Evolutionary conservation across 768 basidiomycete species (phyloP).

Genomic region (Kwoniella sp.): DNA sequence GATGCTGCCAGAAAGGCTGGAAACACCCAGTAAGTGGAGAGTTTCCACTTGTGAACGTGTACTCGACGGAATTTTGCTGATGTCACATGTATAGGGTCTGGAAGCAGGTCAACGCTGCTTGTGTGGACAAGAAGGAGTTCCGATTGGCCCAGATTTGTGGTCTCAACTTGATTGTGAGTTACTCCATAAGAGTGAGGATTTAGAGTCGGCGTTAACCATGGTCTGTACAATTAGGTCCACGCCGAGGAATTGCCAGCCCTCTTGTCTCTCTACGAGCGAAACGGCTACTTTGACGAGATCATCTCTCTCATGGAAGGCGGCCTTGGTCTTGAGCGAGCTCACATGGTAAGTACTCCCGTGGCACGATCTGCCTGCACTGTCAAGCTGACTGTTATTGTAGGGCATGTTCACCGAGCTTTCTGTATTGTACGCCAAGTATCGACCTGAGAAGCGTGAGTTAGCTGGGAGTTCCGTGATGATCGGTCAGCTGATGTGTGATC

Average conservation of each 20-base stretch:
- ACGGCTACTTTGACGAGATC: slow-evolving; percentile 92
- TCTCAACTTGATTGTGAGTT: slow-evolving; percentile 95
- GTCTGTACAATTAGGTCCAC: slow-evolving; percentile 31
- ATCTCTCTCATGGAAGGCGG: slow-evolving; percentile 89
- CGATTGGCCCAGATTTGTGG: slow-evolving; percentile 98
- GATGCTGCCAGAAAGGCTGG: slow-evolving; percentile 99
- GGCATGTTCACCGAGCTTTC: slow-evolving; percentile 96
- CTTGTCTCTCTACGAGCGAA: slow-evolving; percentile 81
- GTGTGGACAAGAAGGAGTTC: slow-evolving; percentile 96
- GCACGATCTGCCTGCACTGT: not conserved
- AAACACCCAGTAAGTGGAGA: slow-evolving; percentile 80
- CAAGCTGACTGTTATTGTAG: slow-evolving; percentile 26
- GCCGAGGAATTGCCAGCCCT: slow-evolving; percentile 59
- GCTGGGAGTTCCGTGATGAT: not conserved
- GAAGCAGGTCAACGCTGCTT: slow-evolving; percentile 99
- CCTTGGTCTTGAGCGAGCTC: slow-evolving; percentile 92
- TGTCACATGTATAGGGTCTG: slow-evolving; percentile 70
- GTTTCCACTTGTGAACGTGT: not conserved
- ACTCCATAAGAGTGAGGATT: no score
- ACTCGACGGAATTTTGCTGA: not conserved
- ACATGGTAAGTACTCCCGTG: slow-evolving; percentile 59
- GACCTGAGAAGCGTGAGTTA: slow-evolving; percentile 79
- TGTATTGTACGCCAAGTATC: slow-evolving; percentile 90
- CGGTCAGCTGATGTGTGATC: slow-evolving; percentile 14
- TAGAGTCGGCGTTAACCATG: slow-evolving; percentile 51